Conservation (phyloP, 352 stramenopile genomes). For the Globisporangium solare region DNA sequence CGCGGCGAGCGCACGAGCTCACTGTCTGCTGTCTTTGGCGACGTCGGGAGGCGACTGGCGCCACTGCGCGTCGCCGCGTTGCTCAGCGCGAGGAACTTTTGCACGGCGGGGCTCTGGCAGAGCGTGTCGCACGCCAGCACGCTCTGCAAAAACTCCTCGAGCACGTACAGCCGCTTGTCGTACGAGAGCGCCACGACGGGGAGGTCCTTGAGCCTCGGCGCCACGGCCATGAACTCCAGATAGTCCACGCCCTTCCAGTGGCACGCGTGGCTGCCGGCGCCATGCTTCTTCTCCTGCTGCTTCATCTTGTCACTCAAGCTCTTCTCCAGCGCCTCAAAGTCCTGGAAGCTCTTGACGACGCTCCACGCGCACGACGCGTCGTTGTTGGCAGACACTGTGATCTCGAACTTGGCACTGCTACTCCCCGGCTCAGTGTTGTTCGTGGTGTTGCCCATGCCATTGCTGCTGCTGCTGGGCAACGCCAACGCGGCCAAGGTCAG, state of each 20-base stretch:
- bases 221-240: conserved; percentile 41
- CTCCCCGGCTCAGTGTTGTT: not conserved
- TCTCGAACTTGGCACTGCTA: conserved; percentile 32
- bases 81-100: conserved; percentile 65
- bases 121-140: conserved; percentile 64
- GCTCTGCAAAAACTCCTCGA: conserved; percentile 73
- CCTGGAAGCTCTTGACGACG: conserved; percentile 59
- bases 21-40: conserved; percentile 1
- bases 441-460: not conserved
- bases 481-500: not conserved
- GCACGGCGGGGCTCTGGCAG: conserved; percentile 64
- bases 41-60: not conserved
- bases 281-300: conserved; percentile 70
- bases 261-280: conserved; percentile 25
- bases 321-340: conserved; percentile 72
- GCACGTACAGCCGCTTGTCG: conserved; percentile 54
- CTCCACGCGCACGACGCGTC: conserved; percentile 60
- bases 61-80: conserved; percentile 10
- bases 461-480: not conserved
- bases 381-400: conserved; percentile 56
- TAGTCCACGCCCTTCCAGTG: conserved; percentile 79
- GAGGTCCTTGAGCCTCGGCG: conserved; percentile 45
- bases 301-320: conserved; percentile 55
- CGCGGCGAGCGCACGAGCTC: conserved; percentile 14
- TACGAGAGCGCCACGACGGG: conserved; percentile 35